phyloP scores from a whole-genome alignment of 1,284 basidiomycete genomes.

The Cerrena zonata region DNA sequence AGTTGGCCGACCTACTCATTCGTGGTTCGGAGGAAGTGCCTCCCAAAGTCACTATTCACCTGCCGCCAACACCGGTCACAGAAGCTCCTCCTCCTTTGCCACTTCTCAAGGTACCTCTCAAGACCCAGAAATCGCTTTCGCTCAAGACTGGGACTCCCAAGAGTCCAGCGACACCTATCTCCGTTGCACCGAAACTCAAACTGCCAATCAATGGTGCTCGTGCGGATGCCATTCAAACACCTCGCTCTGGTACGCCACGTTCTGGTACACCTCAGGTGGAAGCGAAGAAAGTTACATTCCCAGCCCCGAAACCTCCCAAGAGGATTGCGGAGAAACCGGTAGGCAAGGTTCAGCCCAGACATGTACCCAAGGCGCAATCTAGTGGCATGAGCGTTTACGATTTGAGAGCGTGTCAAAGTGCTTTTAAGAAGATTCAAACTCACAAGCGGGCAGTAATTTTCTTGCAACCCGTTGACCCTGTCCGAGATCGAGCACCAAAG shows the following conservation, averaged over 20 bases:
- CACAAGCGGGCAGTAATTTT: conserved; percentile 74
- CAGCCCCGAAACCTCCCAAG: conserved; percentile 23
- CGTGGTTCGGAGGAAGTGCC: conserved; percentile 75
- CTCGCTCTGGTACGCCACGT: conserved; percentile 18
- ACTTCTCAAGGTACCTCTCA: conserved; percentile 44
- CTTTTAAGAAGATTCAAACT: conserved; percentile 74
- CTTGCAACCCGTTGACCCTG: conserved; percentile 84
- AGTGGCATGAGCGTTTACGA: conserved; percentile 80
- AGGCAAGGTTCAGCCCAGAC: conserved; percentile 24
- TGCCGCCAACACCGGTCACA: conserved; percentile 69
- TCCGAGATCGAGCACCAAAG: conserved; percentile 81
- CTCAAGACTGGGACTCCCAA: conserved; percentile 40
- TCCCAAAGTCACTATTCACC: conserved; percentile 82
- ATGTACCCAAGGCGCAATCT: conserved; percentile 67
- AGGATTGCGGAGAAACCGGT: conserved; percentile 23
- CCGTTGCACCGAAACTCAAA: conserved; percentile 51
- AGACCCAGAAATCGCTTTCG: conserved; percentile 37
- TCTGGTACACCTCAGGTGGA: background rate
- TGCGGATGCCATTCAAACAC: conserved; percentile 12
- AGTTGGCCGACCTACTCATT: conserved; percentile 87
- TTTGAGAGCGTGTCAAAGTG: conserved; percentile 72
- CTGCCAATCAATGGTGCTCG: conserved; percentile 33
- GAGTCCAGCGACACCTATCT: conserved; percentile 28
- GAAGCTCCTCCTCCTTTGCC: conserved; percentile 55
- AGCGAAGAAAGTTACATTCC: conserved; percentile 12